Evolutionary conservation across 2,329 filamentous ascomycete species (phyloP).

Genomic region (Trichoderma afroharzianum): DNA sequence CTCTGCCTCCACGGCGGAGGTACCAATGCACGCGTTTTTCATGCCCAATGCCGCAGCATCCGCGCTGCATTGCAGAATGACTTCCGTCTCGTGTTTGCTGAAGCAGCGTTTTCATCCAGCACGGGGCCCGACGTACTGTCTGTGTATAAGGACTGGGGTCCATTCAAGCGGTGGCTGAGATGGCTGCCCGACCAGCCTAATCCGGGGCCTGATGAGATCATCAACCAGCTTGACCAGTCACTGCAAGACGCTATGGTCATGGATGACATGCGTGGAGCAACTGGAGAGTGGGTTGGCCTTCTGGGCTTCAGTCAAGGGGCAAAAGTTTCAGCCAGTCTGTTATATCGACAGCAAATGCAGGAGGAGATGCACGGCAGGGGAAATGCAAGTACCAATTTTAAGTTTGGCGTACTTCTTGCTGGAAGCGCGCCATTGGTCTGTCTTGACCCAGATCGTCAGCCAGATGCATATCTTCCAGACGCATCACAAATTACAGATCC

Average conservation of each 20-base stretch:
- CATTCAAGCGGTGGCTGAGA: background rate
- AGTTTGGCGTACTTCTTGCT: background rate
- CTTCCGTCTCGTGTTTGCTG: no score
- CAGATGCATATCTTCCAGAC: background rate
- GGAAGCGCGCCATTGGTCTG: background rate
- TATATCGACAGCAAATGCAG: background rate
- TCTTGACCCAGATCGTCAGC: background rate
- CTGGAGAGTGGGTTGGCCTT: background rate
- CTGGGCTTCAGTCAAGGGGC: background rate
- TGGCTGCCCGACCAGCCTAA: background rate
- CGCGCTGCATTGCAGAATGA: no score
- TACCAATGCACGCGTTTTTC: no score
- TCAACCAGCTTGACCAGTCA: background rate
- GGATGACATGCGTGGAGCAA: background rate
- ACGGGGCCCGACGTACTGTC: background rate
- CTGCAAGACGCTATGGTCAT: background rate
- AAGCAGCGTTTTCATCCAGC: no score
- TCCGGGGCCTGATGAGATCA: background rate
- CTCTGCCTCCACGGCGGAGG: no score
- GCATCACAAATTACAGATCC: background rate
- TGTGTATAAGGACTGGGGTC: background rate
- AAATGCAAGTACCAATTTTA: background rate
- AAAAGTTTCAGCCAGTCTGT: background rate
- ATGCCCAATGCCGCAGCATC: no score
- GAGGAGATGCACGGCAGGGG: no score